Conservation (phyloP, 2,329 filamentous ascomycete genomes). For the Fusarium sp. region DNA sequence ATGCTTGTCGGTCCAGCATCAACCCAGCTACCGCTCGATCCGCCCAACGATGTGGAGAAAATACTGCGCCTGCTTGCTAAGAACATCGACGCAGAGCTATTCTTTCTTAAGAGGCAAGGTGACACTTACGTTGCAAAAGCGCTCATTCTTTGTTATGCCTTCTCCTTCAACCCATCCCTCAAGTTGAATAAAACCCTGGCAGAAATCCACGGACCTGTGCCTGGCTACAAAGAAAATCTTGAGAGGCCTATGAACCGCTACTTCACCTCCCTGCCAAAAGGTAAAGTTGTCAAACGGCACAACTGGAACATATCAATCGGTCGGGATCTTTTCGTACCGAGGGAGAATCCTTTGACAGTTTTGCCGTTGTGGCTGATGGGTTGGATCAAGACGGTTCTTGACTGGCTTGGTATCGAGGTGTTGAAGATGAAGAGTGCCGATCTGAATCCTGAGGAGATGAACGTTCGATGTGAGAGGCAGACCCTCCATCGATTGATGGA, state of each 20-base stretch:
- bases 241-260: background rate
- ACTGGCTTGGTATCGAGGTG: background rate
- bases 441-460: background rate
- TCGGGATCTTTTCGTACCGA: accelerated
- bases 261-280: background rate
- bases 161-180: background rate
- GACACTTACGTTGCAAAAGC: background rate
- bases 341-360: background rate
- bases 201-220: accelerated
- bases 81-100: background rate
- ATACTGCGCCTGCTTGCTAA: background rate
- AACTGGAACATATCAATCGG: background rate
- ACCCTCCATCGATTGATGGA: background rate
- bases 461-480: background rate
- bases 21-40: accelerated
- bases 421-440: background rate
- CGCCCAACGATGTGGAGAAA: accelerated
- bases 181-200: background rate
- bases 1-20: background rate
- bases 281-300: background rate
- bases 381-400: background rate
- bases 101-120: background rate
- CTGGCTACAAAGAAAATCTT: background rate
- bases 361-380: background rate
- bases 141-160: background rate